These are phyloP conservation scores for Ailanthus altissimus DNA, from an alignment of 345 rosid genomes.

Conservation along the genomic window DNA sequence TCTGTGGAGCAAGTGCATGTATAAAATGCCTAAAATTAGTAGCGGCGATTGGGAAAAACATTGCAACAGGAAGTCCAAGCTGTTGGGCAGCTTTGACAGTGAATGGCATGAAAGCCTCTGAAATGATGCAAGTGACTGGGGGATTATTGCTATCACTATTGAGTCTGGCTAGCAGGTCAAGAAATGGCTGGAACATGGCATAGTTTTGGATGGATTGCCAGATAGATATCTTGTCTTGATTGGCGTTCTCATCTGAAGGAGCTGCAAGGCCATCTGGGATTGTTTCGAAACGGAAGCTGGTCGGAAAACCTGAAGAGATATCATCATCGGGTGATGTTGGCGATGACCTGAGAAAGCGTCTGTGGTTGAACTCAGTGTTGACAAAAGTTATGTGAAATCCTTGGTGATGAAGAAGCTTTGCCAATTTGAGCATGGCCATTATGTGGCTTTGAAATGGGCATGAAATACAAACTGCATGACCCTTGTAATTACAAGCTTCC, in stretches of 20 bases:
- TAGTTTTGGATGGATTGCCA: background rate
- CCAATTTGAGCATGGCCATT: background rate
- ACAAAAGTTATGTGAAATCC: slow-evolving; percentile 8
- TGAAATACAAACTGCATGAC: background rate
- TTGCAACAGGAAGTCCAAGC: background rate
- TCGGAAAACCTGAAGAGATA: background rate
- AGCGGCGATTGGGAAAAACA: background rate
- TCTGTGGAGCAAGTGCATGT: too few species aligned
- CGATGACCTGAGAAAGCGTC: background rate
- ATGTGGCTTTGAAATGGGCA: background rate
- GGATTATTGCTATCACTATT: background rate
- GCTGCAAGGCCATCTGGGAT: slow-evolving; percentile 1
- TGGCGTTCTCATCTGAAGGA: background rate
- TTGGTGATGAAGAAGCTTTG: slow-evolving; percentile 4
- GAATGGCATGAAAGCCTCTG: background rate
- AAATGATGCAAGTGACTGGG: background rate
- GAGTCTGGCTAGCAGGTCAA: background rate
- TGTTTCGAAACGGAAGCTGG: background rate
- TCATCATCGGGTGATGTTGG: too few species aligned
- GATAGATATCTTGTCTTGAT: background rate
- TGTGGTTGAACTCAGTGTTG: slow-evolving; percentile 6
- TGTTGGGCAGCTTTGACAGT: background rate
- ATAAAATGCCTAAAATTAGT: too few species aligned
- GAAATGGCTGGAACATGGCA: background rate
- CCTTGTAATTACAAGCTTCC: background rate